Conservation (phyloP, 139 green algal genomes). For the Trebouxia sp. region DNA sequence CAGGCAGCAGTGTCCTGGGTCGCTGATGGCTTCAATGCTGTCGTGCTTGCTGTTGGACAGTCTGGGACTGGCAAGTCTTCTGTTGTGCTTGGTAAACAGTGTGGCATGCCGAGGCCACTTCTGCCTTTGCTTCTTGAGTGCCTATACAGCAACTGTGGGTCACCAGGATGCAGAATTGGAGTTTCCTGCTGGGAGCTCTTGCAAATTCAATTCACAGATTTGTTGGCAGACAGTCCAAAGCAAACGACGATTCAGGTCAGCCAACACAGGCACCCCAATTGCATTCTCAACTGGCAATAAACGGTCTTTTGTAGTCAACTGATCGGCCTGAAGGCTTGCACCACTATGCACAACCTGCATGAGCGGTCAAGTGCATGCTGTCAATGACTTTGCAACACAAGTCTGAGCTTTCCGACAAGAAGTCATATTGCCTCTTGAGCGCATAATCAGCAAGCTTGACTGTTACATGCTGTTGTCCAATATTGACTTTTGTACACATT, state of each 20-base stretch:
- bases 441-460: too few relatives aligned
- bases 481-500: too few relatives aligned
- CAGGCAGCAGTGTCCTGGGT: slow-evolving; percentile 32
- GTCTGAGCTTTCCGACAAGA: too few relatives aligned
- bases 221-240: neutral
- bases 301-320: too few relatives aligned
- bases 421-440: too few relatives aligned
- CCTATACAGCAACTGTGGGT: neutral
- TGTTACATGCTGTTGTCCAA: too few relatives aligned
- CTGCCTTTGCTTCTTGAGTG: neutral
- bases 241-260: neutral
- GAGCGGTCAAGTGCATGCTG: too few relatives aligned
- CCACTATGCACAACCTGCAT: too few relatives aligned
- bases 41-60: slow-evolving; percentile 33
- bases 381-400: too few relatives aligned
- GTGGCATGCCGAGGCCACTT: neutral
- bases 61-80: slow-evolving; percentile 30
- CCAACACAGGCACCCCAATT: neutral
- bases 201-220: neutral
- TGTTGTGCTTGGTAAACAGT: slow-evolving; percentile 23
- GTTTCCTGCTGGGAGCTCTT: slow-evolving; percentile 17
- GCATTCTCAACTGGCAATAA: too few relatives aligned
- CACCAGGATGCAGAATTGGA: neutral
- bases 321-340: too few relatives aligned
- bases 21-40: slow-evolving; percentile 32